Base-by-base conservation (phyloP, 2,329 filamentous ascomycete genomes). In the Exophiala aquamarina region DNA sequence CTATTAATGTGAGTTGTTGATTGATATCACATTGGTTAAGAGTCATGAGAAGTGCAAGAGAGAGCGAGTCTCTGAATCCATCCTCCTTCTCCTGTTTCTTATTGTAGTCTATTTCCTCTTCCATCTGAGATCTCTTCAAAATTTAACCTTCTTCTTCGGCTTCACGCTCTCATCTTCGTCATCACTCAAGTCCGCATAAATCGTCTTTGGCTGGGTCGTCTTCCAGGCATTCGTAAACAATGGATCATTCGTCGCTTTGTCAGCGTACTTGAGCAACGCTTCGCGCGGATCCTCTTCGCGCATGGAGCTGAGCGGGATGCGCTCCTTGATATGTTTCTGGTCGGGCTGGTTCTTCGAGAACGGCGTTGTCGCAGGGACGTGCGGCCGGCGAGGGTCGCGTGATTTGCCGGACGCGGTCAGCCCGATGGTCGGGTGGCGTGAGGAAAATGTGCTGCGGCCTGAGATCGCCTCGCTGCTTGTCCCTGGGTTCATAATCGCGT, bases 181-280 rank as follows among this genome's bases (percentile, higher is more conserved):
- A 61, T 95, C 92, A 65, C 90, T 94, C 26, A 93, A 61, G 34
- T 96, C 88, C 6, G 87, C 87, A 71, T 94, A 98, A 57, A 96
- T 86, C 19, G 91, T 89, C 58, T 91, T 85, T 0, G 93, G 93
- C 70, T 97, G 92, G 29, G 90, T 97, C 59, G 86, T 79, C 63
- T 86, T 87, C 87, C 90, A 98, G 13, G 91, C 93, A 58, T 87
- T 89, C 21, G 93, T 98, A 63, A 97, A 98, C 60, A 95, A 78
- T 1, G 91, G 92, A 64, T 97, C 91, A 64, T 89, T 92, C 69
- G 95, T 83, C 10, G 91, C 90, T 64, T 94, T 85, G 45, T 95
- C 89, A 29, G 90, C 92, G 74, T 97, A 98, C 72, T 94, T 96
- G 50, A 98, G 72, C 62, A 98, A 72, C 36, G 93, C 93, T 69